Evolutionary conservation across 2,329 filamentous ascomycete genomes (phyloP).

Genomic region (Knoxdaviesia proteae): DNA sequence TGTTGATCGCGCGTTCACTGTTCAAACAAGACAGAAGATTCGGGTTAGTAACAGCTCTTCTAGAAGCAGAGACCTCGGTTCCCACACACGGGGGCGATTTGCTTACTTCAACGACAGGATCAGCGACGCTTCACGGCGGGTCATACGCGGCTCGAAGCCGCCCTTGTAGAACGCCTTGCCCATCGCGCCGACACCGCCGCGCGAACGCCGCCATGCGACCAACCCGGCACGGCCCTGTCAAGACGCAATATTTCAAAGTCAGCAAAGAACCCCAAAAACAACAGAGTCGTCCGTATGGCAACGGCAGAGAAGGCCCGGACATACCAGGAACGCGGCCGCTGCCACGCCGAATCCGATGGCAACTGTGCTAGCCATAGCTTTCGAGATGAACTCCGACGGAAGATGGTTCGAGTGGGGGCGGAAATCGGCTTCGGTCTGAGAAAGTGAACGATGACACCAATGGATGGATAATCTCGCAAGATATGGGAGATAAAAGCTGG

Average conservation of each 20-base stretch:
- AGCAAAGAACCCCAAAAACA: slow-evolving; percentile 4
- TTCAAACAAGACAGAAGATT: neutral
- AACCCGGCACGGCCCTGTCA: slow-evolving; percentile 72
- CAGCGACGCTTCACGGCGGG: slow-evolving; percentile 67
- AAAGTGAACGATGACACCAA: no score
- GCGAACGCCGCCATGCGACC: slow-evolving; percentile 67
- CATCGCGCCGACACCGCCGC: slow-evolving; percentile 55
- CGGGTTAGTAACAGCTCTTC: neutral
- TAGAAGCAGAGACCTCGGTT: neutral
- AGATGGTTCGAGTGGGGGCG: no score
- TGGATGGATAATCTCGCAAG: no score
- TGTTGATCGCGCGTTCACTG: slow-evolving; percentile 71
- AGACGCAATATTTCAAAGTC: neutral
- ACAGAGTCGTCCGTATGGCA: neutral
- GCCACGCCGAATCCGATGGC: slow-evolving; percentile 26
- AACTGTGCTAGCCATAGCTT: slow-evolving; percentile 20
- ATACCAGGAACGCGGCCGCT: slow-evolving; percentile 29
- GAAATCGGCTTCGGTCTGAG: no score
- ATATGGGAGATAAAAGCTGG: no score
- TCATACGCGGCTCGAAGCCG: slow-evolving; percentile 95
- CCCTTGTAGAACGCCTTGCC: slow-evolving; percentile 95
- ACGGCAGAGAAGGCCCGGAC: slow-evolving; percentile 4
- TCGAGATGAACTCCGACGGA: no score
- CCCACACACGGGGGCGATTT: neutral
- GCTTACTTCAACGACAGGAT: slow-evolving; percentile 75